A percentile compares a stretch with the other conserved stretches of the same genome.
Conservation (phyloP, 805 yeast genomes). For the Tanozyma kutaoensis region DNA sequence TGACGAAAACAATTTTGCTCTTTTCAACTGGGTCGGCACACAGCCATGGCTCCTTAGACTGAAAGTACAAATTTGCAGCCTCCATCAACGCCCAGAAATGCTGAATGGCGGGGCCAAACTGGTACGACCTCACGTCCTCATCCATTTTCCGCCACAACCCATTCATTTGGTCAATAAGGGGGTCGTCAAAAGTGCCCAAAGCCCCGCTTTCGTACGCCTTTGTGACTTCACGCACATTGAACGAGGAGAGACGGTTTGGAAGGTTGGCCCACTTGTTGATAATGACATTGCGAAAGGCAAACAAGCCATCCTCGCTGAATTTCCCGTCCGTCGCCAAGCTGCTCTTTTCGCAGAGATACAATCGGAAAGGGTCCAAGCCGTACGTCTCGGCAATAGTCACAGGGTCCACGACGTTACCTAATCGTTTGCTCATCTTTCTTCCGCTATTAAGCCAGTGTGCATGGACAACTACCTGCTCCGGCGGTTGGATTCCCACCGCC, state of each 20-base stretch:
- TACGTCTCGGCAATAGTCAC: constrained; percentile 44
- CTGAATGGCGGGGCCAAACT: constrained; percentile 43
- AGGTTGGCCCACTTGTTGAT: constrained; percentile 79
- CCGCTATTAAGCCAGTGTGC: constrained; percentile 92
- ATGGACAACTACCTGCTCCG: constrained; percentile 72
- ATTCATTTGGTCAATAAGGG: constrained; percentile 4
- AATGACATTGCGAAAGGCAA: constrained; percentile 43
- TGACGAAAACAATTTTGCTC: constrained; percentile 33
- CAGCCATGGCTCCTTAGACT: constrained; percentile 67
- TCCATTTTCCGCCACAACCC: constrained; percentile 1
- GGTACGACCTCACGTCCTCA: constrained; percentile 11
- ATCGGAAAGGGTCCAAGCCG: constrained; percentile 63
- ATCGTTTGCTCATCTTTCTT: constrained; percentile 82
- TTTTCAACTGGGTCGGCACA: constrained; percentile 14
- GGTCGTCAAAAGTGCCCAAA: constrained; percentile 11
- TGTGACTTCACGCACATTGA: constrained; percentile 38
- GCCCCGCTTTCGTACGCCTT: constrained; percentile 9
- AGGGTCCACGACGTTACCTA: constrained; percentile 93
- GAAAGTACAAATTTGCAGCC: constrained; percentile 54
- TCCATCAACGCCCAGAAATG: constrained; percentile 47
- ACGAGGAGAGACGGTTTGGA: constrained; percentile 53
- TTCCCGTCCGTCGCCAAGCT: constrained; percentile 69
- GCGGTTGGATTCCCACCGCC: constrained; percentile 67
- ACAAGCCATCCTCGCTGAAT: constrained; percentile 47
- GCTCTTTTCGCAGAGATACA: constrained; percentile 66